These are phyloP conservation scores for Kockovaella imperatae DNA, from an alignment of 768 basidiomycete species.

Conservation along the genomic window DNA sequence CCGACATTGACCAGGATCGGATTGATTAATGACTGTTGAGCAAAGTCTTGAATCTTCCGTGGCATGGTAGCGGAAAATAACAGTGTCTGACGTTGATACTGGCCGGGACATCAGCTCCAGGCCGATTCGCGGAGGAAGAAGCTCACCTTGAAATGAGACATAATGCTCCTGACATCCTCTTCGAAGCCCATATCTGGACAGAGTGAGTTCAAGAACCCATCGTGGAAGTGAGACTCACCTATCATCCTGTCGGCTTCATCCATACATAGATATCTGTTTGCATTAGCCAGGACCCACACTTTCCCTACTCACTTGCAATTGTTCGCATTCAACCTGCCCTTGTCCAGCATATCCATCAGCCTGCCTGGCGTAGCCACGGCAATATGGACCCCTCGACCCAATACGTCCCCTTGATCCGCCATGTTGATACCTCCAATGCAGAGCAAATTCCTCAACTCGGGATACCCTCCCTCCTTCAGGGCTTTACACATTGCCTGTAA, in stretches of 20 bases:
- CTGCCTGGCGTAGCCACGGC: slow-evolving; percentile 95
- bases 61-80: slow-evolving; percentile 99
- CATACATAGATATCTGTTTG: slow-evolving; percentile 67
- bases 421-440: slow-evolving; percentile 98
- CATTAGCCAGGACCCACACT: not conserved
- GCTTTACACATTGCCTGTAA: slow-evolving; percentile 76
- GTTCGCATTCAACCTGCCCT: slow-evolving; percentile 82
- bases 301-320: slow-evolving; percentile 65
- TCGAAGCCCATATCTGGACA: slow-evolving; percentile 99
- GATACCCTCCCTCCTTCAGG: slow-evolving; percentile 69
- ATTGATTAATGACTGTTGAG: slow-evolving; percentile 87
- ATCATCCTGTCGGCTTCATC: slow-evolving; percentile 99
- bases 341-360: slow-evolving; percentile 96
- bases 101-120: slow-evolving; percentile 5
- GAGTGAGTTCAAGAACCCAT: no score
- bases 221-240: no score
- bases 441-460: slow-evolving; percentile 74
- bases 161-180: slow-evolving; percentile 89
- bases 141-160: slow-evolving; percentile 93
- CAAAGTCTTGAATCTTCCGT: slow-evolving; percentile 96
- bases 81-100: slow-evolving; percentile 93
- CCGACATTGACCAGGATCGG: slow-evolving; percentile 96
- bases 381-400: slow-evolving; percentile 86
- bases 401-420: slow-evolving; percentile 88
- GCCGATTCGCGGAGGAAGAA: not conserved